Evolutionary conservation across 306 rosid genomes (phyloP), one percentile per base, ranked within the genome.

Genomic region (Castanospermum australe): DNA sequence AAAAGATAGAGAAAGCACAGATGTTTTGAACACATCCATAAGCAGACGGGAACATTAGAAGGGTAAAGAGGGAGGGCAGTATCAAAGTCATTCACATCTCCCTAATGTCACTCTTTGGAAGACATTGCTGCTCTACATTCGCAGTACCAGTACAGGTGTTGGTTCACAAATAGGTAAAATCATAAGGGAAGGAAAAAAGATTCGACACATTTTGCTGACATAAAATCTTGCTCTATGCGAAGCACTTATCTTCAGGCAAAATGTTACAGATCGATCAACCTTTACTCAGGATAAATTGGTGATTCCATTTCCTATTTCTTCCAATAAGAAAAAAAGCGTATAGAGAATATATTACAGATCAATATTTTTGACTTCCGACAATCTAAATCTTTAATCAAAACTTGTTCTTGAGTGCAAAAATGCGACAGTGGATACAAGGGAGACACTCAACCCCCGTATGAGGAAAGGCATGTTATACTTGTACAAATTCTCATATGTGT

Each of bases 281-380:
- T 22, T 10, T 18, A 54, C n/a, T 32, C 42, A 12, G n/a, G 51
- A 35, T 44, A 67, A 59, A 81, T 30, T 35, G 75, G 17, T 30
- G 74, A 47, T 79, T 68, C 82, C 32, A 44, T 35, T 65, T 74
- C 69, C 79, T 62, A 48, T 70, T 74, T 63, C 78, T 63, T 70
- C 77, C 21, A 24, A n/a, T 30, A 22, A 38, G 9, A 17, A 50
- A 66, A 6, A 21, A 56, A 65, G 47, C 6, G 28, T 2, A 52
- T 12, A 42, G 52, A 45, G 21, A 47, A 48, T 56, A 80, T 77
- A 57, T 76, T 78, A 87, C 84, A 81, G 75, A 32, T 1, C 75
- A 84, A 85, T 79, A 82, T 39, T 76, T 71, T 71, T 69, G 68
- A 83, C 51, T 76, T 71, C 73, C 70, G 68, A 83, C 51, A 57